Conservation (phyloP, 2,329 filamentous ascomycete genomes). For the Colletotrichum simmondsii region DNA sequence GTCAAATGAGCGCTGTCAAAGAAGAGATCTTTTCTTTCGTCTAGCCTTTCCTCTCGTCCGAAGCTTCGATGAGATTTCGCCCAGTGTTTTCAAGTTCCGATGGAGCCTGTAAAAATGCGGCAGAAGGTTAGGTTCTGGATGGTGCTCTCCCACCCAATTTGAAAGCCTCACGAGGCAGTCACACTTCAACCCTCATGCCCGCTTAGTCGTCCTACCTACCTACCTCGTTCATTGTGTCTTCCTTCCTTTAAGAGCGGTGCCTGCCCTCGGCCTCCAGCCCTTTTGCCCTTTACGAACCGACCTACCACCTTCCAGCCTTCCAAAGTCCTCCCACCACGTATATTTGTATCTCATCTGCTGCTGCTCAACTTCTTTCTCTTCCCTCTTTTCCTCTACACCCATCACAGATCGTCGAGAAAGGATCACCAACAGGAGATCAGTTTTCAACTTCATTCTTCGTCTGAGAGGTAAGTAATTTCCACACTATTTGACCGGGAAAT, state of each 20-base stretch:
- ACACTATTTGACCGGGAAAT: too few relatives aligned
- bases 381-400: neutral
- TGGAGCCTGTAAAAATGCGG: neutral
- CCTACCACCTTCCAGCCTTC: neutral
- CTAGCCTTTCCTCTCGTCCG: neutral
- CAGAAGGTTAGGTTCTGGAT: neutral
- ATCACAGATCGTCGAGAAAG: neutral
- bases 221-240: neutral
- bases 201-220: neutral
- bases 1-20: neutral
- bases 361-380: neutral
- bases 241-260: neutral
- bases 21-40: neutral
- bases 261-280: neutral
- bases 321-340: neutral
- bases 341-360: neutral
- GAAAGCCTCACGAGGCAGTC: neutral
- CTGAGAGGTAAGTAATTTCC: constrained; percentile 5
- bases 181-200: neutral
- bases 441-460: neutral
- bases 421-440: neutral
- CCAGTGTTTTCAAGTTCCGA: neutral
- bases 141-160: neutral
- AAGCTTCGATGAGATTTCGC: neutral
- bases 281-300: neutral